Evolutionary conservation across 169 alveolate species (phyloP).

Genomic region (Plasmodium chabaudi): DNA sequence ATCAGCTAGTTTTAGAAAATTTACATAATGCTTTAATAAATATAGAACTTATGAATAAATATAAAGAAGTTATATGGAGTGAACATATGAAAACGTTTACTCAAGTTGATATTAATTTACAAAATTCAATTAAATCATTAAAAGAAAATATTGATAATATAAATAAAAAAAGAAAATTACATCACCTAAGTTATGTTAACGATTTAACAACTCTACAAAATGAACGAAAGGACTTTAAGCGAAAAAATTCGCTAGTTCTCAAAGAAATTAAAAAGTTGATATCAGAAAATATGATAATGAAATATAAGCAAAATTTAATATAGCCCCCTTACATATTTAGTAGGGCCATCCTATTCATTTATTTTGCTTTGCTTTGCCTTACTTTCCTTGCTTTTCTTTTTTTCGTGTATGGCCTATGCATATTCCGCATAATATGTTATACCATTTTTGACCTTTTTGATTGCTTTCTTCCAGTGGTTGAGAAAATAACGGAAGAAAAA

Average conservation of each 20-base stretch:
- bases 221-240: constrained; percentile 34
- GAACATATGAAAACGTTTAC: constrained; percentile 45
- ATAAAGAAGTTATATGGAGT: constrained; percentile 58
- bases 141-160: constrained; percentile 51
- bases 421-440: no score
- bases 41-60: constrained; percentile 55
- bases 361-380: neutral
- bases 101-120: constrained; percentile 41
- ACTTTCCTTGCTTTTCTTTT: no score
- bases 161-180: constrained; percentile 56
- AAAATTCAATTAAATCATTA: constrained; percentile 29
- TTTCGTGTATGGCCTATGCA: no score
- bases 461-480: no score
- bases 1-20: constrained; percentile 53
- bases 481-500: no score
- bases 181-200: constrained; percentile 35
- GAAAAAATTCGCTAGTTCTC: constrained; percentile 20
- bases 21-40: constrained; percentile 52
- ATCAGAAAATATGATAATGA: constrained; percentile 41
- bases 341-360: no score
- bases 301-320: constrained; percentile 13
- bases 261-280: constrained; percentile 31
- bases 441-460: no score
- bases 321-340: no score
- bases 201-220: constrained; percentile 48